Percentiles rank a stretch among this genome's conserved stretches.
Conservation (phyloP, 805 yeast species). For the Myxozyma melibiosi region DNA sequence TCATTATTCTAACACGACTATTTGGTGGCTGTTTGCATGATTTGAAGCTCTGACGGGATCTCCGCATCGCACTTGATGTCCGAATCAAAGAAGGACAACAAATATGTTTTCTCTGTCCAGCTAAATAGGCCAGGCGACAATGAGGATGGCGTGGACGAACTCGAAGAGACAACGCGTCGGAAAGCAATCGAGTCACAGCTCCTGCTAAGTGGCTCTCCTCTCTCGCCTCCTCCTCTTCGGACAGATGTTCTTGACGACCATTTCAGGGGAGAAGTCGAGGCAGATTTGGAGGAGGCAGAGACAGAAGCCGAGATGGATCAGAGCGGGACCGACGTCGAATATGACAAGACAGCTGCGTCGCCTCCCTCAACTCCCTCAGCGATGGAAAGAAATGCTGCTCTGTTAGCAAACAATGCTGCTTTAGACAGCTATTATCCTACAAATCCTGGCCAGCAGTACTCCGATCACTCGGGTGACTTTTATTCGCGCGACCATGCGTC, state of each 20-base stretch:
- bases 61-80: neutral
- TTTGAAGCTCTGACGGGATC: neutral
- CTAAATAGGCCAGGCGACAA: conserved; percentile 26
- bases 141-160: conserved; percentile 1
- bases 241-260: conserved; percentile 10
- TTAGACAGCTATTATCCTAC: neutral
- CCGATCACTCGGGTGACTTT: conserved; percentile 6
- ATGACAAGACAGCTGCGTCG: conserved; percentile 15
- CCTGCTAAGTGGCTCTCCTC: conserved; percentile 27
- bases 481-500: conserved; percentile 10
- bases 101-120: conserved; percentile 16
- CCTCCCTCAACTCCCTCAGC: conserved; percentile 31
- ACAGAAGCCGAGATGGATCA: neutral
- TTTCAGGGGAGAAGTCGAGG: neutral
- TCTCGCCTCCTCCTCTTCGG: conserved; percentile 31
- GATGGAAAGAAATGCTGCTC: neutral
- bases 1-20: too few species aligned
- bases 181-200: conserved; percentile 28
- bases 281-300: neutral
- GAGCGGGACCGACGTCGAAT: neutral
- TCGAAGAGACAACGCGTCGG: conserved; percentile 14
- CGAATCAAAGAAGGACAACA: conserved; percentile 2
- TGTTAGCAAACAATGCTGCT: neutral
- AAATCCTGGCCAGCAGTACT: neutral
- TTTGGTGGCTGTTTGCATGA: too few species aligned